A percentile compares a stretch with the other conserved stretches of the same genome.
These are phyloP conservation scores for Pezicula carpinea DNA, from an alignment of 2,329 filamentous ascomycete species.

Conservation along the genomic window DNA sequence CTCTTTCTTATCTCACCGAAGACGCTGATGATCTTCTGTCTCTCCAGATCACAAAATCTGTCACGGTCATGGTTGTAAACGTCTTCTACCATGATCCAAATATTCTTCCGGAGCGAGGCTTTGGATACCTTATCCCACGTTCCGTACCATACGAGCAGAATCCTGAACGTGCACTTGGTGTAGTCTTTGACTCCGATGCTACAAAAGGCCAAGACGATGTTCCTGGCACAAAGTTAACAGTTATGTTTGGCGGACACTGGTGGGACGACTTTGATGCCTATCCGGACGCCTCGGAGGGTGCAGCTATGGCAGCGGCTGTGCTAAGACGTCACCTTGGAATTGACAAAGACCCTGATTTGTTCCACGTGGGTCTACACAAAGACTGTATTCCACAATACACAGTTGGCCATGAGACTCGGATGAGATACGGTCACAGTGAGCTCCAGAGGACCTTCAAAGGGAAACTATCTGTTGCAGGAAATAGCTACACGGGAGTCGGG, in stretches of 20 bases:
- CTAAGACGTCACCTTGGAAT: conserved; percentile 74
- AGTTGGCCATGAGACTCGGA: conserved; percentile 58
- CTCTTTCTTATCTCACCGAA: conserved; percentile 16
- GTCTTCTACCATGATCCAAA: conserved; percentile 69
- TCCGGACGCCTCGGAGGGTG: conserved; percentile 62
- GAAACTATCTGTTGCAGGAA: conserved; percentile 37
- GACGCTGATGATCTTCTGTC: conserved; percentile 35
- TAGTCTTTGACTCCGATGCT: conserved; percentile 74
- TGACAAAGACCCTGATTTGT: conserved; percentile 52
- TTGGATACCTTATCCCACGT: conserved; percentile 88
- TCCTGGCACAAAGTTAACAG: conserved; percentile 77
- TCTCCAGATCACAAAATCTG: conserved; percentile 53
- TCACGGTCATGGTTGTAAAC: conserved; percentile 89
- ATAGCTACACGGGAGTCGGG: conserved; percentile 41
- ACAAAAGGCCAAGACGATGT: conserved; percentile 47
- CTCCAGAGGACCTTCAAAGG: conserved; percentile 26
- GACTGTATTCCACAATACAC: conserved; percentile 89
- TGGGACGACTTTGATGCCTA: conserved; percentile 63
- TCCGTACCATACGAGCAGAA: conserved; percentile 67
- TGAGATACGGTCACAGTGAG: conserved; percentile 26
- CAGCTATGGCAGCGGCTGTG: conserved; percentile 64
- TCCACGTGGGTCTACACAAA: conserved; percentile 53
- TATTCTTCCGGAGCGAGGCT: conserved; percentile 63
- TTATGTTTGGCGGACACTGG: conserved; percentile 93
- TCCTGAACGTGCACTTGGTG: conserved; percentile 78